Percentiles rank a stretch among this genome's conserved stretches.
These are phyloP conservation scores for Clarireedia monteithiana DNA, from an alignment of 2,329 filamentous ascomycete species.

Conservation along the genomic window DNA sequence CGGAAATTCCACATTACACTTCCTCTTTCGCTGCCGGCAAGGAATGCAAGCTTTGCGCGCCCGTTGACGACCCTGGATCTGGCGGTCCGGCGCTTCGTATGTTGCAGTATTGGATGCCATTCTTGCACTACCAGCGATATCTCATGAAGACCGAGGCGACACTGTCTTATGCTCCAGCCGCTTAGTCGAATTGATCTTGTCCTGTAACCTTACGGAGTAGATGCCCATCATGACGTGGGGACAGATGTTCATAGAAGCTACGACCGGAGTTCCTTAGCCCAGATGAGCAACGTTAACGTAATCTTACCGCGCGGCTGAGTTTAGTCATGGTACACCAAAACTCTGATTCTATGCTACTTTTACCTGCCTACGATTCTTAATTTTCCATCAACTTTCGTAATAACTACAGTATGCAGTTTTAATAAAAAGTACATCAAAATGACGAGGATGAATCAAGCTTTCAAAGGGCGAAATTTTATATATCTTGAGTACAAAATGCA, in stretches of 20 bases:
- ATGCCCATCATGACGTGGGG: background rate
- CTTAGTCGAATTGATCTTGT: too few species aligned
- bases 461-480: too few species aligned
- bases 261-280: background rate
- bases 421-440: too few species aligned
- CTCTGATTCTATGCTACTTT: too few species aligned
- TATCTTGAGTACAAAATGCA: too few species aligned
- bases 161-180: too few species aligned
- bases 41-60: constrained; percentile 21
- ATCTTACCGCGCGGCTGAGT: background rate
- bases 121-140: background rate
- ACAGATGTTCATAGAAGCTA: background rate
- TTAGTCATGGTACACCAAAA: too few species aligned
- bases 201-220: background rate
- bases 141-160: background rate
- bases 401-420: too few species aligned
- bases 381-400: too few species aligned
- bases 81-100: constrained; percentile 10
- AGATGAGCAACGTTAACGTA: background rate
- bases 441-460: too few species aligned
- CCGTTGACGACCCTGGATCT: constrained; percentile 11
- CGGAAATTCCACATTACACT: constrained; percentile 20
- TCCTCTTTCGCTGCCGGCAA: constrained; percentile 22
- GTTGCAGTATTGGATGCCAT: constrained; percentile 4
- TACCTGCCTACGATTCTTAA: too few species aligned